A percentile compares a stretch with the other conserved stretches of the same genome.
Conservation (phyloP, 169 alveolate genomes). For the Ichthyophthirius multifiliis region DNA sequence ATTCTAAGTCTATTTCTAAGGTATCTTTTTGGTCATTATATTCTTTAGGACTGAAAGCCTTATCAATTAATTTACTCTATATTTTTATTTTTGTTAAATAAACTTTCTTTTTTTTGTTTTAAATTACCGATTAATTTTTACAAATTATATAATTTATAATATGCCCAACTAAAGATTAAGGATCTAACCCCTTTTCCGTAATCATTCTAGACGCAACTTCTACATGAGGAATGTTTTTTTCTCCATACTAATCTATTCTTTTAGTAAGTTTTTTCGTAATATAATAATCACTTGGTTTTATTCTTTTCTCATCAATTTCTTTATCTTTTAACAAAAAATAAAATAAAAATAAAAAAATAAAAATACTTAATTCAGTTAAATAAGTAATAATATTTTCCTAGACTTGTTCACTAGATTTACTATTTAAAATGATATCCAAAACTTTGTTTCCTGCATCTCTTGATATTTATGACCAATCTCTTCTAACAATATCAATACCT, state of each 20-base stretch:
- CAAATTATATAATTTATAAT: constrained; percentile 93
- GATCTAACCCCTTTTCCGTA: constrained; percentile 76
- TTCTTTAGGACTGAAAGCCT: constrained; percentile 91
- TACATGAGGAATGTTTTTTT: constrained; percentile 91
- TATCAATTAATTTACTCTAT: constrained; percentile 64
- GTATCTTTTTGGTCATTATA: constrained; percentile 58
- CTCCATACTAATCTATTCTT: constrained; percentile 91
- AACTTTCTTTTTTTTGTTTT: constrained; percentile 18
- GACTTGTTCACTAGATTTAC: constrained; percentile 63
- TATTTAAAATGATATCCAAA: constrained; percentile 67
- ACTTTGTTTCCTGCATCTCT: constrained; percentile 86
- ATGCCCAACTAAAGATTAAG: constrained; percentile 81
- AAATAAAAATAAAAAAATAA: constrained; percentile 18
- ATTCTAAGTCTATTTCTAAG: constrained; percentile 83
- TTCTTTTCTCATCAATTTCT: constrained; percentile 42
- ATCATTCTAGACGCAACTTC: constrained; percentile 91
- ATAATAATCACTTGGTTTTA: constrained; percentile 86
- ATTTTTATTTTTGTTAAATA: constrained; percentile 10
- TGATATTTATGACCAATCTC: constrained; percentile 98
- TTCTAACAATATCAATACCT: constrained; percentile 98
- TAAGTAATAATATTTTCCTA: constrained; percentile 21
- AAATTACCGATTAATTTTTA: constrained; percentile 48
- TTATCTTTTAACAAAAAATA: constrained; percentile 16
- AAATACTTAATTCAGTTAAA: constrained; percentile 40
- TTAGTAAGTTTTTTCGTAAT: constrained; percentile 95